Percentiles rank a stretch among this genome's conserved stretches.
Evolutionary conservation across 352 stramenopile genomes (phyloP).

Genomic region (Phytopythium mirpurense): DNA sequence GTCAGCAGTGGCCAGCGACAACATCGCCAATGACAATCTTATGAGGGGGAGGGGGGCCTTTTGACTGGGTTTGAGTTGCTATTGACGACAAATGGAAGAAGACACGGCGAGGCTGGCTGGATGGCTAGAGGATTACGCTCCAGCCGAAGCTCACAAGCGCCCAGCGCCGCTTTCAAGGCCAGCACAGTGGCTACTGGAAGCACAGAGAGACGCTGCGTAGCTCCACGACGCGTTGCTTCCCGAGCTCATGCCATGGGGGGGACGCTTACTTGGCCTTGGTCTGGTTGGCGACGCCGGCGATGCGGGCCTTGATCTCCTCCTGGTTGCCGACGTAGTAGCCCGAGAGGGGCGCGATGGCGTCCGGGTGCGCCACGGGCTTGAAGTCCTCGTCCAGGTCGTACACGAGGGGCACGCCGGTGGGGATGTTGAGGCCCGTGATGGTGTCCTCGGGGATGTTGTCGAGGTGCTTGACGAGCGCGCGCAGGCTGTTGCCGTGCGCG

Average conservation of each 20-base stretch:
- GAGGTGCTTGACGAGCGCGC: conserved; percentile 92
- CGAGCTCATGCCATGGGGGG: too few species aligned
- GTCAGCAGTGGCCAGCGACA: too few species aligned
- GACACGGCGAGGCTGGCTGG: too few species aligned
- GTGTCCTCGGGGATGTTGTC: conserved; percentile 90
- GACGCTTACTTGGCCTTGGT: conserved; percentile 67
- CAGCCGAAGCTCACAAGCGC: too few species aligned
- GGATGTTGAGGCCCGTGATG: conserved; percentile 94
- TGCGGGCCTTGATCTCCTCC: conserved; percentile 94
- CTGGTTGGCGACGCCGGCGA: conserved; percentile 97
- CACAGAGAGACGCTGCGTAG: too few species aligned
- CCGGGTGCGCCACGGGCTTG: conserved; percentile 73
- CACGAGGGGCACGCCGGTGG: conserved; percentile 85
- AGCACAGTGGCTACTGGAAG: too few species aligned
- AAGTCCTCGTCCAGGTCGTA: conserved; percentile 87
- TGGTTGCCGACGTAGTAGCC: conserved; percentile 92
- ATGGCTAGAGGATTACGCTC: too few species aligned
- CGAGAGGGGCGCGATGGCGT: conserved; percentile 82
- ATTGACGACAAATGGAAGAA: not conserved
- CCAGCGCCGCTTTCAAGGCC: too few species aligned
- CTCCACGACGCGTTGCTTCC: too few species aligned
- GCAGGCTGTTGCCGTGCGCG: conserved; percentile 92
- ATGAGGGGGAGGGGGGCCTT: not conserved
- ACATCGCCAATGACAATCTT: not conserved
- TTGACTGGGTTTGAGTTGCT: not conserved